Conservation (phyloP, 2,329 filamentous ascomycete genomes). For the Ophiosphaerella korrae region DNA sequence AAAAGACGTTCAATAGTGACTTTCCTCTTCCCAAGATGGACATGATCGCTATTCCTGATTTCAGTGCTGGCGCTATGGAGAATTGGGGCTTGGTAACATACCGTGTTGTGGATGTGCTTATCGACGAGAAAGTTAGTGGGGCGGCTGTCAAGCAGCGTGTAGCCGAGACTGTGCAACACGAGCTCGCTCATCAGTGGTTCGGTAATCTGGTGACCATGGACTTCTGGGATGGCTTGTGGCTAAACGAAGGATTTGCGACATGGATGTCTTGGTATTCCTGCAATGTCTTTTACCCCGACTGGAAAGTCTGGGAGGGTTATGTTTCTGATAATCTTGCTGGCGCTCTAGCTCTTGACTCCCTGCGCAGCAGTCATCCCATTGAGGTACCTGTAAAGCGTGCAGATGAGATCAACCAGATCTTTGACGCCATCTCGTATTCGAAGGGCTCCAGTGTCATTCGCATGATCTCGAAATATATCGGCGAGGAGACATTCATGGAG, state of each 20-base stretch:
- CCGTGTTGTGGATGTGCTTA: constrained; percentile 85
- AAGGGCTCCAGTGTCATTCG: constrained; percentile 95
- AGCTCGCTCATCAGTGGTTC: constrained; percentile 97
- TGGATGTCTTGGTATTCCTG: constrained; percentile 95
- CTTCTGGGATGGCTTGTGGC: constrained; percentile 97
- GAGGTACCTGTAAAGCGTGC: constrained; percentile 95
- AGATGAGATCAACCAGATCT: constrained; percentile 97
- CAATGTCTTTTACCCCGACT: constrained; percentile 94
- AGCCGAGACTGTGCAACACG: constrained; percentile 94
- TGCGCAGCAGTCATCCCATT: constrained; percentile 94
- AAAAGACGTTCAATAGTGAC: constrained; percentile 86
- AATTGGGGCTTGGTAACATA: constrained; percentile 98
- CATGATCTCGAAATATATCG: constrained; percentile 96
- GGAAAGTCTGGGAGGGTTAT: constrained; percentile 97
- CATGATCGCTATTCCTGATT: constrained; percentile 95
- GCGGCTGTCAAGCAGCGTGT: constrained; percentile 90
- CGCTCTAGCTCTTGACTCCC: constrained; percentile 83
- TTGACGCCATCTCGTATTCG: constrained; percentile 95
- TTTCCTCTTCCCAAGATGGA: constrained; percentile 95
- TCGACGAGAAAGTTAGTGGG: constrained; percentile 90
- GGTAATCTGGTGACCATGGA: constrained; percentile 98
- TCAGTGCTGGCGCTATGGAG: constrained; percentile 95
- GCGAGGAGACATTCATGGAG: constrained; percentile 90
- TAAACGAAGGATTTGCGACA: constrained; percentile 91
- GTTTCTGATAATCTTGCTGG: constrained; percentile 91